Evolutionary conservation across 139 green algal species (phyloP), one percentile per base, ranked within the genome.

Genomic region (Chlamydomonas incerta): DNA sequence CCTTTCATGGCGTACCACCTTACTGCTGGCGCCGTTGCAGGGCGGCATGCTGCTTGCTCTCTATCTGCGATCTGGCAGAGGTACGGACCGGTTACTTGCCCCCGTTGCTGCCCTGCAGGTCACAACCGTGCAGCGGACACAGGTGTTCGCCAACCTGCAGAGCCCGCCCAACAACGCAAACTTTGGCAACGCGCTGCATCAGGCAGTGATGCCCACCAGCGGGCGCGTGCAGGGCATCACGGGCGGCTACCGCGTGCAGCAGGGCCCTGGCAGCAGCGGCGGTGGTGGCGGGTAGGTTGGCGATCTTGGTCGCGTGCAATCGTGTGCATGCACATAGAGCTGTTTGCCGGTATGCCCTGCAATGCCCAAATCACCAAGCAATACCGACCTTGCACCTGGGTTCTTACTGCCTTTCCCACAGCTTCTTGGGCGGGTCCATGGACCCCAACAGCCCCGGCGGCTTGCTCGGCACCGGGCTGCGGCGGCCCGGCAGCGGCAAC

Each of bases 101-200:
- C 41, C n/a, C 8, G 5, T 50, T 13, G 2, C 13, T 4, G 4
- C 65, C 2, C 3, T 57, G 63, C 88, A 91, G 88, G 85, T 87
- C 34, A 91, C 88, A 0, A 90, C 84, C 29, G 73, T 90, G 47
- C 83, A 91, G 77, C 84, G 76, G 37, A 90, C 85, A 41, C 88
- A 91, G 46, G 81, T 89, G 20, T 91, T 86, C 46, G 74, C 37
- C 29, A 58, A 85, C 50, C 23, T 85, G 50, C 67, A 52, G 9
- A 86, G 80, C 68, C 34, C 80, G 60, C 67, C 68, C 4, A 41
- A 67, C 31, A 62, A 79, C 63, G 76, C 58, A 26, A 35, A 33
- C 14, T 76, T 55, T 50, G 80, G 80, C 23, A 69, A 37, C 28
- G 34, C 26, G 11, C 34, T 80, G 3, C 67, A 85, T 21, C 77